Evolutionary conservation across 371 early-diverging fungal genomes (phyloP).

Genomic region (Rhizopus delemar): DNA sequence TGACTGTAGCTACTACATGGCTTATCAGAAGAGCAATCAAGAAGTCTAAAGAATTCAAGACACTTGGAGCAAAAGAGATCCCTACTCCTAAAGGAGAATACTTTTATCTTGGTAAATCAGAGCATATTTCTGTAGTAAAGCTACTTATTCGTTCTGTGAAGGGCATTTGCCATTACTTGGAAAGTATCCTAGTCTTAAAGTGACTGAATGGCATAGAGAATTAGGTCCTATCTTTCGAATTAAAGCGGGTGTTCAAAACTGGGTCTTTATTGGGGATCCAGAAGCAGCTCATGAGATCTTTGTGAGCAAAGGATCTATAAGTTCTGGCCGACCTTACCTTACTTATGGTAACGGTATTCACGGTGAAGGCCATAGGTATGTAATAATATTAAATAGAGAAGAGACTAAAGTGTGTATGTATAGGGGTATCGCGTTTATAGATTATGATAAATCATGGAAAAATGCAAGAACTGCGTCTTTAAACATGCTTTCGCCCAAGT

Average conservation of each 20-base stretch:
- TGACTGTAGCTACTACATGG: not conserved
- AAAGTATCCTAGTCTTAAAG: slow-evolving; percentile 9
- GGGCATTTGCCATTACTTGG: slow-evolving; percentile 19
- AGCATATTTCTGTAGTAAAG: not conserved
- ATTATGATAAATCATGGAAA: not conserved
- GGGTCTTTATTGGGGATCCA: slow-evolving; percentile 26
- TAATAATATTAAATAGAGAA: not conserved
- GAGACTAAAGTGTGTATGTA: not conserved
- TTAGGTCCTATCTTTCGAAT: slow-evolving; percentile 25
- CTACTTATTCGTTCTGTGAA: not conserved
- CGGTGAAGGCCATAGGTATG: slow-evolving; percentile 17
- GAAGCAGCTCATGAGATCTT: slow-evolving; percentile 25
- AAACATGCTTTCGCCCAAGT: slow-evolving; percentile 9
- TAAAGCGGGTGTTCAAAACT: slow-evolving; percentile 24
- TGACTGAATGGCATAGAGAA: slow-evolving; percentile 25
- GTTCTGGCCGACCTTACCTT: slow-evolving; percentile 16
- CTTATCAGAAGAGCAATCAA: not conserved
- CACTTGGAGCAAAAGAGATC: slow-evolving; percentile 3
- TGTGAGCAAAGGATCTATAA: slow-evolving; percentile 8
- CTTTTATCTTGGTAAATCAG: slow-evolving; percentile 15
- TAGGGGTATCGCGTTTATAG: slow-evolving; percentile 12
- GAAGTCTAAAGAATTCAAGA: slow-evolving; percentile 1
- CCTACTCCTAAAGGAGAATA: slow-evolving; percentile 19
- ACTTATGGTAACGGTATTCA: slow-evolving; percentile 16
- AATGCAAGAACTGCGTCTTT: slow-evolving; percentile 4